Evolutionary conservation across 2,329 filamentous ascomycete species (phyloP).

Genomic region (Emmonsia crescens): DNA sequence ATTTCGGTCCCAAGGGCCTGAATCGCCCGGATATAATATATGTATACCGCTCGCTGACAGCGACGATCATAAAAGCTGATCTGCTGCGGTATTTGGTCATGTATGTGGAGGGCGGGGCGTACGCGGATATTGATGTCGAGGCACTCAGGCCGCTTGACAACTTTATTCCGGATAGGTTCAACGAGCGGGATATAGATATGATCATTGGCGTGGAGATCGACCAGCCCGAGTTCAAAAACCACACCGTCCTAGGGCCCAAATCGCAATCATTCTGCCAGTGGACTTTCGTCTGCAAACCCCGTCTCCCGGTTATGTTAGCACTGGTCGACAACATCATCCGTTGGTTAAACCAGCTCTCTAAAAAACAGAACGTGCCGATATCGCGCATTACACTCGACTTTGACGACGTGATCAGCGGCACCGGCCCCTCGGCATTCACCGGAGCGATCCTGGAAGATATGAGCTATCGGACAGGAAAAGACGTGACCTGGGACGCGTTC

Average conservation of each 20-base stretch:
- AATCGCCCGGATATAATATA: slow-evolving; percentile 57
- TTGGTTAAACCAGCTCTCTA: slow-evolving; percentile 52
- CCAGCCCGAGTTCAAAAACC: slow-evolving; percentile 52
- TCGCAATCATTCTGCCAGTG: slow-evolving; percentile 63
- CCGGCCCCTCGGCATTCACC: slow-evolving; percentile 61
- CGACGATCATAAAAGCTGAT: slow-evolving; percentile 57
- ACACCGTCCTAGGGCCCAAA: slow-evolving; percentile 57
- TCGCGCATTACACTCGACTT: slow-evolving; percentile 56
- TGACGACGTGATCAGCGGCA: slow-evolving; percentile 62
- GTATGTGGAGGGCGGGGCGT: slow-evolving; percentile 54
- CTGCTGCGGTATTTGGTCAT: slow-evolving; percentile 56
- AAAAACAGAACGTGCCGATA: slow-evolving; percentile 48
- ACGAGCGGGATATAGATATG: slow-evolving; percentile 56
- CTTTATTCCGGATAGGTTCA: slow-evolving; percentile 54
- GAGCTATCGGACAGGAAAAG: slow-evolving; percentile 37
- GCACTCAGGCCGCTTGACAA: slow-evolving; percentile 42
- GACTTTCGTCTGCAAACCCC: slow-evolving; percentile 62
- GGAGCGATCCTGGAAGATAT: slow-evolving; percentile 54
- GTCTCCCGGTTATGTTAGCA: slow-evolving; percentile 55
- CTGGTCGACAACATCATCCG: slow-evolving; percentile 58
- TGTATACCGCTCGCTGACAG: slow-evolving; percentile 49
- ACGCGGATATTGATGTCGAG: slow-evolving; percentile 51
- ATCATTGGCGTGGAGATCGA: slow-evolving; percentile 62
- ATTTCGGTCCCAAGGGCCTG: slow-evolving; percentile 54
- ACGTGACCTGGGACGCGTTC: slow-evolving; percentile 53